Conservation (phyloP, 1,139 yeast species). For the Pichiaceae sp. region DNA sequence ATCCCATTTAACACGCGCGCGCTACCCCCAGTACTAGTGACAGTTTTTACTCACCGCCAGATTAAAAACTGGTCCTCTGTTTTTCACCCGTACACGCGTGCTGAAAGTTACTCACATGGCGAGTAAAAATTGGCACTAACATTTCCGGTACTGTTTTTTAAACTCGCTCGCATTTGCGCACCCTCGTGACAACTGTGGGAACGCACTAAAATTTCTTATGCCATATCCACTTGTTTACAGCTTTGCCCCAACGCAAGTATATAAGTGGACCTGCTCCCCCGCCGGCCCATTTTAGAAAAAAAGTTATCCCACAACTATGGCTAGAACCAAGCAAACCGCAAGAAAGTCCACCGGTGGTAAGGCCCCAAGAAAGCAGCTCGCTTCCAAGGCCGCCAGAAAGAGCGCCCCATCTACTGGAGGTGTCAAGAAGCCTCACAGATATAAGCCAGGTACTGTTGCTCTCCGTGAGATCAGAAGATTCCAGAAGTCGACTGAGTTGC, state of each 20-base stretch:
- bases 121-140: slow-evolving; percentile 1
- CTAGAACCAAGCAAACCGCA: slow-evolving; percentile 98
- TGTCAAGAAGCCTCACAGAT: slow-evolving; percentile 99
- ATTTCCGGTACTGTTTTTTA: not conserved
- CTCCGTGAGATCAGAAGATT: slow-evolving; percentile 99
- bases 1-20: no score
- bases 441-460: slow-evolving; percentile 99
- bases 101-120: slow-evolving; percentile 2
- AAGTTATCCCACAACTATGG: slow-evolving; percentile 44
- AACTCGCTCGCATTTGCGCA: no score
- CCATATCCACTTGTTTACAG: not conserved
- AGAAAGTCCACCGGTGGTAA: slow-evolving; percentile 99
- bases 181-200: no score
- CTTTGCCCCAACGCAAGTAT: not conserved
- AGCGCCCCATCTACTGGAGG: slow-evolving; percentile 98
- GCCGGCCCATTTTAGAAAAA: not conserved
- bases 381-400: slow-evolving; percentile 98
- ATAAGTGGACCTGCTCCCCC: not conserved
- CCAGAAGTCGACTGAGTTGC: slow-evolving; percentile 95
- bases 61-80: slow-evolving; percentile 1
- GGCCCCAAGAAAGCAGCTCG: slow-evolving; percentile 99
- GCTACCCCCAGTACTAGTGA: no score
- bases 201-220: no score
- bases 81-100: slow-evolving; percentile 1
- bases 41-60: slow-evolving; percentile 2